Conservation (phyloP, 306 rosid species). For the Inga laurina region DNA sequence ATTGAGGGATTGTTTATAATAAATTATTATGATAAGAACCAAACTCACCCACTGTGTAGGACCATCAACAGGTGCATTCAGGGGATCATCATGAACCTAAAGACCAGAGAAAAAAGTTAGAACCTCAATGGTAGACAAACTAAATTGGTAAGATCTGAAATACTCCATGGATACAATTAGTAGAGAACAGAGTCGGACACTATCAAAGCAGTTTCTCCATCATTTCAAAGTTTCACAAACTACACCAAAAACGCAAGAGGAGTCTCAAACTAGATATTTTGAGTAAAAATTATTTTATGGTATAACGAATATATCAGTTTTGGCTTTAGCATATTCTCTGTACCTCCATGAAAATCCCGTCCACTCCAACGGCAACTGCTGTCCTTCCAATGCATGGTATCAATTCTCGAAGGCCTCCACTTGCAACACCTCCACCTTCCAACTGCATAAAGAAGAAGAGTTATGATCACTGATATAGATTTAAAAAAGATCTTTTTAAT, state of each 20-base stretch:
- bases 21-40: constrained; percentile 1
- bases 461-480: constrained; percentile 19
- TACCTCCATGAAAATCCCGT: constrained; percentile 99
- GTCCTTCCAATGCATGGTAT: constrained; percentile 98
- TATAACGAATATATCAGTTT: constrained; percentile 4
- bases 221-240: background rate
- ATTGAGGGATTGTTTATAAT: constrained; percentile 6
- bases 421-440: constrained; percentile 98
- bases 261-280: background rate
- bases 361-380: constrained; percentile 95
- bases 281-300: background rate
- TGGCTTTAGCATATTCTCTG: constrained; percentile 12
- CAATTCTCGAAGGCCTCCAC: constrained; percentile 97
- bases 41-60: constrained; percentile 96
- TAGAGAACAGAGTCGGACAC: background rate
- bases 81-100: constrained; percentile 96
- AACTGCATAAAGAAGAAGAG: constrained; percentile 52
- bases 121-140: constrained; percentile 24
- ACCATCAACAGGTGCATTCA: constrained; percentile 94
- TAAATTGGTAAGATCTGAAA: constrained; percentile 18
- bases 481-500: too few species aligned
- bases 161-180: background rate
- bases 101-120: constrained; percentile 30
- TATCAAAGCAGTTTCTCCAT: background rate
- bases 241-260: background rate